Base-by-base conservation (phyloP, 768 basidiomycete genomes). In the Psilocybe tampanensis region DNA sequence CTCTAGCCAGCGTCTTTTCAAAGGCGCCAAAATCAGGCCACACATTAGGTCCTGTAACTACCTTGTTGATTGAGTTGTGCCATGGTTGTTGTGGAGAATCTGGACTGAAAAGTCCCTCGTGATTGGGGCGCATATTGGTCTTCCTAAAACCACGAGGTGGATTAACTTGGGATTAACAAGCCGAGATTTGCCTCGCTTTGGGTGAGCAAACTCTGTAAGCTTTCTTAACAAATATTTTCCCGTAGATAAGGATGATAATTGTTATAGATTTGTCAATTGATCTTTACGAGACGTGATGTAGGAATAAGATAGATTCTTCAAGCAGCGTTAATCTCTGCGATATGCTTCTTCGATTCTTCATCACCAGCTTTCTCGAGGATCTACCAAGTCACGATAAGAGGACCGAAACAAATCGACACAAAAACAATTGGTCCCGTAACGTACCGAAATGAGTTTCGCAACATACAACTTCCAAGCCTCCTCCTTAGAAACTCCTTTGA, bases 391-490 rank as follows among this genome's bases (percentile, higher is more conserved):
- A 29, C 29, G 21, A 21, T 23, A 36, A 36, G n/a, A 9, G 43
- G 26, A 33, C 43, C 33, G 26, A 54, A n/a, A 47, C 15, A 47
- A 19, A 43, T 29, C 26, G 18, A 39, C 18, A 47, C 12, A 7
- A 4, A 8, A 18, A 22, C 6, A 18, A 18, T 50, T 22, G 21
- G 33, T 51, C 17, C 3, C 5, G 26, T 19, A 41, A 45, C 80
- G 59, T 64, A 91, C 95, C 76, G 80, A 75, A 56, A 89, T 58
- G 62, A 98, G 82, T 64, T 83, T 82, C 55, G 82, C 81, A 53
- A 96, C 92, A 65, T 98, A 98, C 68, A 83, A 76, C 60, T 70
- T 65, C 72, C 80, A 75, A 8, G 94, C 92, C 0, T 86, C 86
- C 66, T 93, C 92, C 72, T 85, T 80, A 44, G 84, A 78, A 32